Evolutionary conservation across 192 early-diverging fungal genomes (phyloP).

Genomic region (Nowakowskiella sp.): DNA sequence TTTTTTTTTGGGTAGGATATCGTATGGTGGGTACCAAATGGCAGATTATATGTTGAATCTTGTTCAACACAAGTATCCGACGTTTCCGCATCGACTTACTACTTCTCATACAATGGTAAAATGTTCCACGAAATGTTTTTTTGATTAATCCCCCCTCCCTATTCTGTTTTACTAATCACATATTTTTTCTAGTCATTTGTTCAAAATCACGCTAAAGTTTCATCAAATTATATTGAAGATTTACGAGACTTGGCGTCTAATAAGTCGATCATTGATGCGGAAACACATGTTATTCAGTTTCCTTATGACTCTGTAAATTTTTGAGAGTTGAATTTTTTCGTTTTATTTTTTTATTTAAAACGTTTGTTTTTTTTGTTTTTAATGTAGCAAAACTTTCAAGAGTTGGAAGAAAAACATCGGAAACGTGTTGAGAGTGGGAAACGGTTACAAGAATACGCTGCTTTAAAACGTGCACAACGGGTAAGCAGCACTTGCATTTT

Average conservation of each 20-base stretch:
- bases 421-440: slow-evolving; percentile 62
- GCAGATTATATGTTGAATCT: slow-evolving; percentile 78
- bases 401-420: slow-evolving; percentile 57
- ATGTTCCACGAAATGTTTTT: too few species aligned
- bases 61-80: slow-evolving; percentile 84
- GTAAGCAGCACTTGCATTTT: slow-evolving; percentile 21
- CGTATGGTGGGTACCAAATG: slow-evolving; percentile 67
- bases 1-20: slow-evolving; percentile 40
- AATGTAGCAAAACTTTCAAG: slow-evolving; percentile 74
- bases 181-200: slow-evolving; percentile 48
- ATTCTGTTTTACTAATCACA: background rate
- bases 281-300: slow-evolving; percentile 73
- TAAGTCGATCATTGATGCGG: slow-evolving; percentile 46
- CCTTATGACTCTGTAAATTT: slow-evolving; percentile 54
- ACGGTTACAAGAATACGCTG: slow-evolving; percentile 72
- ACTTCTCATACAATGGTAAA: slow-evolving; percentile 60
- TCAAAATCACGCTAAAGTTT: slow-evolving; percentile 57
- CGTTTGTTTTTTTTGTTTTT: slow-evolving; percentile 24
- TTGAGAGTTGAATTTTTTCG: background rate
- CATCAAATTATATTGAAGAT: slow-evolving; percentile 67
- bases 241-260: slow-evolving; percentile 51
- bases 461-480: slow-evolving; percentile 73
- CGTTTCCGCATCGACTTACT: slow-evolving; percentile 77
- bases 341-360: slow-evolving; percentile 1
- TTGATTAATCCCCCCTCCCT: background rate